Evolutionary conservation across 257 asterid genomes (phyloP).

Genomic region (Buddleja alternifolia): DNA sequence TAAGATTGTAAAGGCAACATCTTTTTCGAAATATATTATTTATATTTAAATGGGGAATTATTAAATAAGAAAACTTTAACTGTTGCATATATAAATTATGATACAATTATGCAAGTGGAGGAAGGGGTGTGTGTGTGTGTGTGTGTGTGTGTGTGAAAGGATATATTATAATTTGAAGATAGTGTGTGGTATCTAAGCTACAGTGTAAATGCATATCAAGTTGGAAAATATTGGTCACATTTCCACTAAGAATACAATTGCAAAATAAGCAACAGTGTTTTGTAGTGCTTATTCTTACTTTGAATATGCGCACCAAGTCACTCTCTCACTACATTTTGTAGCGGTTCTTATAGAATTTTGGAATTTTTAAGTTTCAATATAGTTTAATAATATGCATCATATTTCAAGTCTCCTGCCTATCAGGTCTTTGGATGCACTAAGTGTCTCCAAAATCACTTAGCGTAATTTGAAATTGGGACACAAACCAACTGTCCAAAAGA

Average conservation of each 20-base stretch:
- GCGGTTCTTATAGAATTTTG: too few species aligned
- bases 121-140: constrained; percentile 15
- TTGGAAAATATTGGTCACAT: constrained; percentile 33
- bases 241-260: constrained; percentile 44
- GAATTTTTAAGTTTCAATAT: too few species aligned
- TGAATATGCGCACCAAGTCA: constrained; percentile 75
- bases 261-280: constrained; percentile 7
- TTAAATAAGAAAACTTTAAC: constrained; percentile 6
- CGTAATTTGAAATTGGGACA: too few species aligned
- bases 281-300: constrained; percentile 32
- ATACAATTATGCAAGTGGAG: constrained; percentile 33
- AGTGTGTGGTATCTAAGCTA: constrained; percentile 36
- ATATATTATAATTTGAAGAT: constrained; percentile 39
- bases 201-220: constrained; percentile 31
- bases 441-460: too few species aligned
- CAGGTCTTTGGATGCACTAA: too few species aligned
- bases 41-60: constrained; percentile 42
- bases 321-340: constrained; percentile 49
- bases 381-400: too few species aligned
- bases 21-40: constrained; percentile 44
- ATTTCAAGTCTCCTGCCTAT: too few species aligned
- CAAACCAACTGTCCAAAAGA: too few species aligned
- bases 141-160: constrained; percentile 13
- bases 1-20: constrained; percentile 52
- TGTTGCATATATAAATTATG: constrained; percentile 33